phyloP scores from a whole-genome alignment of 2,329 filamentous ascomycete genomes.

The Aspergillus fructus region DNA sequence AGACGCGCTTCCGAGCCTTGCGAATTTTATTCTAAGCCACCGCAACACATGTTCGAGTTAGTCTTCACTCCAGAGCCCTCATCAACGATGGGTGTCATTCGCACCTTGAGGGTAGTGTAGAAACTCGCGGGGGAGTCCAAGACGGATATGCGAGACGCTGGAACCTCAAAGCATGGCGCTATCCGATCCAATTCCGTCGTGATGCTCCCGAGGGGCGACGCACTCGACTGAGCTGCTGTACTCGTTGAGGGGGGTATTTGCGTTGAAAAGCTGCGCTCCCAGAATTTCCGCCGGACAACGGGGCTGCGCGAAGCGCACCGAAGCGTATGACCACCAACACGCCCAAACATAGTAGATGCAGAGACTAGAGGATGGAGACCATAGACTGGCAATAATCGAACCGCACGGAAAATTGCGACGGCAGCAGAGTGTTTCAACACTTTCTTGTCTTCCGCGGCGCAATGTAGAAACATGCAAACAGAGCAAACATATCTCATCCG shows the following conservation, averaged over 20 bases:
- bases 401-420: neutral
- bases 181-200: constrained; percentile 80
- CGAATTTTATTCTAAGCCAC: constrained; percentile 70
- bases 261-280: constrained; percentile 40
- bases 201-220: constrained; percentile 57
- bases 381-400: neutral
- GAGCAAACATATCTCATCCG: constrained; percentile 28
- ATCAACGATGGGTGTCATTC: neutral
- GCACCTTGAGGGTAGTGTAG: constrained; percentile 84
- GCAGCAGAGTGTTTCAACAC: neutral
- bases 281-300: constrained; percentile 30
- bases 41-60: constrained; percentile 6
- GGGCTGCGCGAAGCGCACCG: constrained; percentile 35
- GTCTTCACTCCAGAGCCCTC: neutral
- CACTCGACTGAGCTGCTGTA: constrained; percentile 27
- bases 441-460: constrained; percentile 2
- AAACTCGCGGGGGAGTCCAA: constrained; percentile 82
- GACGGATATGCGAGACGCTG: constrained; percentile 76
- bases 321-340: constrained; percentile 38
- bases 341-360: constrained; percentile 35
- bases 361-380: neutral
- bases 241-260: constrained; percentile 25
- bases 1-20: constrained; percentile 75
- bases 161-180: constrained; percentile 84
- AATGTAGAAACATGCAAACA: constrained; percentile 30